Percentiles rank a stretch among this genome's conserved stretches.
phyloP scores from a whole-genome alignment of 768 basidiomycete genomes.

The Lactifluus echinatus region DNA sequence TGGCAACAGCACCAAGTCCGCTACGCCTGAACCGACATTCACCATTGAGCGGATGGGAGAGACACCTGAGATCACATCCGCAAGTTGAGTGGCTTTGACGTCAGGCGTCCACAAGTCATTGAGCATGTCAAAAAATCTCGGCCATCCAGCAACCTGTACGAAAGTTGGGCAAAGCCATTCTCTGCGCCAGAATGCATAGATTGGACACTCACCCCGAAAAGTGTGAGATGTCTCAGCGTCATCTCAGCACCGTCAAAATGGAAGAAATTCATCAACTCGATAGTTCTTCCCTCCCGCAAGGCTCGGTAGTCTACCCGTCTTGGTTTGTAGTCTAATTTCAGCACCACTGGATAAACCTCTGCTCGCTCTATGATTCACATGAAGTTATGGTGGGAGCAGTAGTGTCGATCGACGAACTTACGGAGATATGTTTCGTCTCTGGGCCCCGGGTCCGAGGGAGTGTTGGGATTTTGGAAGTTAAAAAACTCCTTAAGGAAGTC shows the following conservation, averaged over 20 bases:
- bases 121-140: slow-evolving; percentile 79
- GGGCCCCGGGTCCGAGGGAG: slow-evolving; percentile 30
- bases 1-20: slow-evolving; percentile 90
- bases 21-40: slow-evolving; percentile 94
- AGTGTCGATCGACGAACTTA: slow-evolving; percentile 30
- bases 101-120: slow-evolving; percentile 99
- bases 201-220: slow-evolving; percentile 65
- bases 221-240: slow-evolving; percentile 87
- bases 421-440: slow-evolving; percentile 63
- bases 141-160: slow-evolving; percentile 83
- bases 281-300: slow-evolving; percentile 80
- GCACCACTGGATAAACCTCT: slow-evolving; percentile 88
- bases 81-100: slow-evolving; percentile 96
- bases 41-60: slow-evolving; percentile 94
- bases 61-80: slow-evolving; percentile 94
- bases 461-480: slow-evolving; percentile 66
- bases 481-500: slow-evolving; percentile 98
- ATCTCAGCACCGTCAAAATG: slow-evolving; percentile 99
- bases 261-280: slow-evolving; percentile 99
- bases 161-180: background rate
- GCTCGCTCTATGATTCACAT: slow-evolving; percentile 57
- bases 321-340: slow-evolving; percentile 98
- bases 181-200: slow-evolving; percentile 14
- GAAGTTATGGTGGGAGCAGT: background rate
- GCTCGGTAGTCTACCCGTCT: slow-evolving; percentile 93